Percentiles rank a stretch among this genome's conserved stretches.
These are phyloP conservation scores for Cladosporium sp. DNA, from an alignment of 2,329 filamentous ascomycete genomes.

Conservation along the genomic window DNA sequence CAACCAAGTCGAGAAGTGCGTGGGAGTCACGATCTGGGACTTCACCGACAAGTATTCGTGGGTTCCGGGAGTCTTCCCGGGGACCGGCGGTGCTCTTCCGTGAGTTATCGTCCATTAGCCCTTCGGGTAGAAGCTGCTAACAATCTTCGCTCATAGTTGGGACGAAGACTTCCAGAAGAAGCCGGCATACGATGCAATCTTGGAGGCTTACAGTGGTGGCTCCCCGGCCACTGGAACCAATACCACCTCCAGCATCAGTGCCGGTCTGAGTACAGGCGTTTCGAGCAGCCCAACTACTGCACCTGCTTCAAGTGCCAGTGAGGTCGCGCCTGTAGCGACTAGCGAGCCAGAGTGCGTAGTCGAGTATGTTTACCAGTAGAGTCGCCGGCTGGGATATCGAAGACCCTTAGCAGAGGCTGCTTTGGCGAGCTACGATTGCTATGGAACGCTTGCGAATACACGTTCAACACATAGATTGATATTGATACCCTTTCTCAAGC, in stretches of 20 bases:
- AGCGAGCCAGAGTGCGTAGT: not conserved
- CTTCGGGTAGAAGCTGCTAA: slow-evolving; percentile 11
- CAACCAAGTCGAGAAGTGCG: slow-evolving; percentile 32
- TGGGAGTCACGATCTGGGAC: slow-evolving; percentile 40
- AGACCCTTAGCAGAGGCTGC: no score
- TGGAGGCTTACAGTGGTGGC: slow-evolving; percentile 15
- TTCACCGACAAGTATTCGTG: slow-evolving; percentile 39
- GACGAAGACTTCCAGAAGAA: slow-evolving; percentile 28
- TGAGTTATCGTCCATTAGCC: slow-evolving; percentile 18
- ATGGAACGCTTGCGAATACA: no score
- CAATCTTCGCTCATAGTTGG: slow-evolving; percentile 1
- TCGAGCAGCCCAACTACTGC: not conserved
- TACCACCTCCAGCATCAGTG: not conserved
- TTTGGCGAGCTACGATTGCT: no score
- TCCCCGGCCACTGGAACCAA: not conserved
- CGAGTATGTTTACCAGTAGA: not conserved
- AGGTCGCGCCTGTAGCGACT: not conserved
- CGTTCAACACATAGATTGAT: no score
- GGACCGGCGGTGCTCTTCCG: slow-evolving; percentile 34
- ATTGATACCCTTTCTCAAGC: no score
- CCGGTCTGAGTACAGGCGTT: not conserved
- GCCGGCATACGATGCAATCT: slow-evolving; percentile 33
- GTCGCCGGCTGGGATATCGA: no score
- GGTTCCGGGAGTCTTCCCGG: slow-evolving; percentile 37
- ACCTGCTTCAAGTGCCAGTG: not conserved